phyloP scores from a whole-genome alignment of 1,139 yeast species.

The Protomyces lactucae-debilis region DNA sequence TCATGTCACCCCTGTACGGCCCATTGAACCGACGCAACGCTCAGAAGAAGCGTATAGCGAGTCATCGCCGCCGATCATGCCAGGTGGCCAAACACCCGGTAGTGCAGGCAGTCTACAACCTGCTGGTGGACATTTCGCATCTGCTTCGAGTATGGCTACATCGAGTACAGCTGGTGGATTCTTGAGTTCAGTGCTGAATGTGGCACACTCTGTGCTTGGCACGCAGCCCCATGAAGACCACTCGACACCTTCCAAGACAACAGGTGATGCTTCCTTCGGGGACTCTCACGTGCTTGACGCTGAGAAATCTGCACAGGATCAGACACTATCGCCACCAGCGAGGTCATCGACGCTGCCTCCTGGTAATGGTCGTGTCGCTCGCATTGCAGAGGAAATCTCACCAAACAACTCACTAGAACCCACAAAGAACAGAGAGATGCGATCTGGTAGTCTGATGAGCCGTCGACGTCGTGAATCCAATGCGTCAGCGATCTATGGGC shows the following conservation, averaged over 20 bases:
- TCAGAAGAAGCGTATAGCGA: background rate
- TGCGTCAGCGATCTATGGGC: conserved; percentile 5
- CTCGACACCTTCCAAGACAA: background rate
- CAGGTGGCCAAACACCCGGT: background rate
- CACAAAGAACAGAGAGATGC: background rate
- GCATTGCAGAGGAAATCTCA: background rate
- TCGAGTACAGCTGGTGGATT: background rate
- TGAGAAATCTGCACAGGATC: background rate
- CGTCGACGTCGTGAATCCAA: conserved; percentile 20
- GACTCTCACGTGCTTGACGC: background rate
- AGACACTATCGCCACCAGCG: background rate
- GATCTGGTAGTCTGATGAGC: conserved; percentile 18
- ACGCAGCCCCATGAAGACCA: background rate
- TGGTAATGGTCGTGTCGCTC: background rate
- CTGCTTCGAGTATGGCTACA: background rate
- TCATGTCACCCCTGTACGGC: background rate
- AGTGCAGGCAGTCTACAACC: background rate
- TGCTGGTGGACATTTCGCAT: background rate
- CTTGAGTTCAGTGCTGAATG: background rate
- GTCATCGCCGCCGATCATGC: background rate
- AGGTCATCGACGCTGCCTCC: background rate
- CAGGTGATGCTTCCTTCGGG: background rate
- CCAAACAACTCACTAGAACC: background rate
- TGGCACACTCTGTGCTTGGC: background rate
- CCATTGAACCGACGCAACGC: background rate